Evolutionary conservation across 495 filamentous ascomycete genomes (phyloP), one percentile per base, ranked within the genome.

Genomic region (Xylaria grammica): DNA sequence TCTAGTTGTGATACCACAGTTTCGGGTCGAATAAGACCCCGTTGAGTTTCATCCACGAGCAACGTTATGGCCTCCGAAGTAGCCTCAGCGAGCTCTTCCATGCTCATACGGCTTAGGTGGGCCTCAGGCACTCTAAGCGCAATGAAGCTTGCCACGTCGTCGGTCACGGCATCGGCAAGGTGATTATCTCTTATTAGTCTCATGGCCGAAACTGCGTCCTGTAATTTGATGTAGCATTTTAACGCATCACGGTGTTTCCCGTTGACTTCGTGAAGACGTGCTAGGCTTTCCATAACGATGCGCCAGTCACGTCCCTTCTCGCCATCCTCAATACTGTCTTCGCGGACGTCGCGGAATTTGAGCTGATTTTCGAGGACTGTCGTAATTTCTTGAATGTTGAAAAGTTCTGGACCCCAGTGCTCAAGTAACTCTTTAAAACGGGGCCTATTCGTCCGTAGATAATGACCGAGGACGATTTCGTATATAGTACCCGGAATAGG

Each of bases 181-280:
- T 93, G 91, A 68, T 90, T 90, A 26, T 95, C 90, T 60, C 85
- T 84, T 65, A 98, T 94, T 59, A 99, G 77, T 22, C 81, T 77
- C 87, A 99, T 94, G 0, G 92, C 90, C 17, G 89, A 87, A 65
- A 97, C 93, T 1, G 91, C 95, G 81, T 98, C 91, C 71, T 97
- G 93, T 11, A 97, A 82, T 40, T 84, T 88, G 69, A 98, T 95
- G 74, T 94, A 97, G 76, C 90, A 95, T 64, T 83, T 87, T 38
- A 99, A 78, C 1, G 95, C 95, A 72, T 97, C 92, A 62, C 87
- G 82, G 56, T 90, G 88, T 48, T 91, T 89, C 1, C 91, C 90
- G 64, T 86, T 87, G 20, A 90, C 90, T 53, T 97, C 82, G 70
- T 92, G 90, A 8, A 98, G 83, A 67, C 88, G 94, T 24, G 91